phyloP scores from a whole-genome alignment of 1,284 basidiomycete genomes.

The Leccinum griseonigrum region DNA sequence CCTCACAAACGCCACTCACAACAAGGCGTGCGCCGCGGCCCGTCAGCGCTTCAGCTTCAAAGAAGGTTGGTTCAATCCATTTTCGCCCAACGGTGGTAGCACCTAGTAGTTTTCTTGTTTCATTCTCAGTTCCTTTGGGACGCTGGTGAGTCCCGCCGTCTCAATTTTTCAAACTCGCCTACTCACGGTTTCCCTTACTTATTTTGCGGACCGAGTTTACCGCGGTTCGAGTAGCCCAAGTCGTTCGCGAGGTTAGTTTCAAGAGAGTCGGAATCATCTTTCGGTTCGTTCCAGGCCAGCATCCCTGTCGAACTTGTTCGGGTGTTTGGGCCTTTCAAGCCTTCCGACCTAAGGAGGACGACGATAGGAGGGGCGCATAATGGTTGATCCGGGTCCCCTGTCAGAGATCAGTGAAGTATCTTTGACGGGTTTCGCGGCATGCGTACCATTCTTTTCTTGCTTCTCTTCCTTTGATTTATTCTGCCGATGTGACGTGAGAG shows the following conservation, averaged over 20 bases:
- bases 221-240: slow-evolving; percentile 34
- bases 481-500: not conserved
- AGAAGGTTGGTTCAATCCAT: too few species aligned
- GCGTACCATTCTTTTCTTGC: not conserved
- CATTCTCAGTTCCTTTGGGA: too few species aligned
- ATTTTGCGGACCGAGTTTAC: too few species aligned
- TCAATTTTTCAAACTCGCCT: too few species aligned
- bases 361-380: not conserved
- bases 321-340: not conserved
- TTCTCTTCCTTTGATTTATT: not conserved
- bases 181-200: too few species aligned
- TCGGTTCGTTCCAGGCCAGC: slow-evolving; percentile 34
- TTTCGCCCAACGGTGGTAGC: too few species aligned
- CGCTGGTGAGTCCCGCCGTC: too few species aligned
- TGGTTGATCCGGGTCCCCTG: not conserved
- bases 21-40: too few species aligned
- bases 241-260: slow-evolving; percentile 46
- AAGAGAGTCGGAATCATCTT: slow-evolving; percentile 43
- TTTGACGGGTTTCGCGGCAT: not conserved
- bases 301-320: not conserved
- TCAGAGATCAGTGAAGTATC: not conserved
- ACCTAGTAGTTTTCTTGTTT: too few species aligned
- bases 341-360: not conserved
- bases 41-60: too few species aligned
- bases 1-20: too few species aligned